Percentiles rank a stretch among this genome's conserved stretches.
These are phyloP conservation scores for Pythium dissotocum DNA, from an alignment of 352 stramenopile species.

Conservation along the genomic window DNA sequence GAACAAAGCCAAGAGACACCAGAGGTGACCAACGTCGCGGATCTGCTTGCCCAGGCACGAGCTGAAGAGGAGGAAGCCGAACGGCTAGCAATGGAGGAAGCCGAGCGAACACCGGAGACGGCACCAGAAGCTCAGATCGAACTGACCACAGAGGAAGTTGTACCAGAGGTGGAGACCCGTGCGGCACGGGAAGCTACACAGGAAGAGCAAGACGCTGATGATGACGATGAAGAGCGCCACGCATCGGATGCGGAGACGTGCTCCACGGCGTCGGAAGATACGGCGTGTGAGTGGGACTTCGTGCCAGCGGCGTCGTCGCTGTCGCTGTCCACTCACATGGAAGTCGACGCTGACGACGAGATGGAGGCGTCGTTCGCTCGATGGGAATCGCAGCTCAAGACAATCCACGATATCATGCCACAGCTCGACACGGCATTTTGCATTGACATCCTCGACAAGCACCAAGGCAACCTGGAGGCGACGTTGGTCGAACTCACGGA, in stretches of 20 bases:
- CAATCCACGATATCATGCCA: constrained; percentile 56
- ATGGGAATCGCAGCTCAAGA: constrained; percentile 46
- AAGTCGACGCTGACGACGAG: constrained; percentile 36
- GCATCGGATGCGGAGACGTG: constrained; percentile 66
- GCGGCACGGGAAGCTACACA: background rate
- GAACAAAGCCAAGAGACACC: background rate
- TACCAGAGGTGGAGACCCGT: background rate
- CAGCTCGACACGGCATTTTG: constrained; percentile 46
- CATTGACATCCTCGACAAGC: constrained; percentile 48
- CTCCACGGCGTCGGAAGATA: constrained; percentile 50
- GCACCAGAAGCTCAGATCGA: background rate
- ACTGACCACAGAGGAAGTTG: background rate
- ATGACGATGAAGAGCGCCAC: constrained; percentile 18
- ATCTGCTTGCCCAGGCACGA: constrained; percentile 22
- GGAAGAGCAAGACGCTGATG: constrained; percentile 9
- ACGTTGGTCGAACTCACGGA: constrained; percentile 65
- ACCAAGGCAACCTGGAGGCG: constrained; percentile 60
- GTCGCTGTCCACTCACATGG: constrained; percentile 5
- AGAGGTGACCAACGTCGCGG: constrained; percentile 1
- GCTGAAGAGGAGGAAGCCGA: constrained; percentile 22
- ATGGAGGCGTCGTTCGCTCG: constrained; percentile 21
- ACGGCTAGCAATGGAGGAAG: constrained; percentile 23
- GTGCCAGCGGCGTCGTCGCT: constrained; percentile 20
- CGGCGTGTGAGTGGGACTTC: constrained; percentile 49
- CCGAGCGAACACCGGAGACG: background rate